Evolutionary conservation across 2,329 filamentous ascomycete genomes (phyloP).

Genomic region (Pestalotiopsis sp.): DNA sequence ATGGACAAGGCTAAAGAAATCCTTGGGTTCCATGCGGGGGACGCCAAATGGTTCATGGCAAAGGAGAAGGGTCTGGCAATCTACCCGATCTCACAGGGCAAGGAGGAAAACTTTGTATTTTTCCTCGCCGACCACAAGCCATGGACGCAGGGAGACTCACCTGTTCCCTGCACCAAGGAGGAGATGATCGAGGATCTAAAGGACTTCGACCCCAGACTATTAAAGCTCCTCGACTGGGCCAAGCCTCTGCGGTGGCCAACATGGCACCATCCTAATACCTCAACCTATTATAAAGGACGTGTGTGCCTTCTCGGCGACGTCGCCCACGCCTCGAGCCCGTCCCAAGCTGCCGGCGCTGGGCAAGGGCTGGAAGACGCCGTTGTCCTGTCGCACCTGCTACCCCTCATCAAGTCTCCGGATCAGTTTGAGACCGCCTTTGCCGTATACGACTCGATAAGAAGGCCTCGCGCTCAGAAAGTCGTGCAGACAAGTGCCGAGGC

Average conservation of each 20-base stretch:
- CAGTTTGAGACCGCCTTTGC: constrained; percentile 26
- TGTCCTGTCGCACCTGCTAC: constrained; percentile 26
- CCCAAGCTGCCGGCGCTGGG: constrained; percentile 29
- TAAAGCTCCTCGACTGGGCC: constrained; percentile 27
- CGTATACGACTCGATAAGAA: constrained; percentile 30
- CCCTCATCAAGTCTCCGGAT: constrained; percentile 19
- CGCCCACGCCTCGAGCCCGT: constrained; percentile 27
- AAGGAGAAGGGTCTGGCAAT: constrained; percentile 23
- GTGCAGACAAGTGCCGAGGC: constrained; percentile 32
- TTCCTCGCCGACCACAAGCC: constrained; percentile 21
- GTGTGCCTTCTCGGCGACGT: constrained; percentile 29
- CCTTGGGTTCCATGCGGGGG: constrained; percentile 28
- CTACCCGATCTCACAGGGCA: constrained; percentile 29
- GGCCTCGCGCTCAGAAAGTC: constrained; percentile 33
- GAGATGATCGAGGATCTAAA: constrained; percentile 27
- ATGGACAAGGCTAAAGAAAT: constrained; percentile 27
- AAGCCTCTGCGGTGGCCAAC: constrained; percentile 26
- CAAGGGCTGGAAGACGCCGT: constrained; percentile 30
- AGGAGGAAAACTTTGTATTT: constrained; percentile 29
- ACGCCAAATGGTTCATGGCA: constrained; percentile 30
- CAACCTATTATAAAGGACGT: constrained; percentile 24
- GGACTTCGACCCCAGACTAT: constrained; percentile 23
- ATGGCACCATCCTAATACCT: constrained; percentile 28
- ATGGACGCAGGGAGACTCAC: constrained; percentile 23
- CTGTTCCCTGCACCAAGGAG: constrained; percentile 25